Percentiles rank a stretch among this genome's conserved stretches.
These are phyloP conservation scores for Leccinum variicolor DNA, from an alignment of 768 basidiomycete genomes.

Conservation along the genomic window DNA sequence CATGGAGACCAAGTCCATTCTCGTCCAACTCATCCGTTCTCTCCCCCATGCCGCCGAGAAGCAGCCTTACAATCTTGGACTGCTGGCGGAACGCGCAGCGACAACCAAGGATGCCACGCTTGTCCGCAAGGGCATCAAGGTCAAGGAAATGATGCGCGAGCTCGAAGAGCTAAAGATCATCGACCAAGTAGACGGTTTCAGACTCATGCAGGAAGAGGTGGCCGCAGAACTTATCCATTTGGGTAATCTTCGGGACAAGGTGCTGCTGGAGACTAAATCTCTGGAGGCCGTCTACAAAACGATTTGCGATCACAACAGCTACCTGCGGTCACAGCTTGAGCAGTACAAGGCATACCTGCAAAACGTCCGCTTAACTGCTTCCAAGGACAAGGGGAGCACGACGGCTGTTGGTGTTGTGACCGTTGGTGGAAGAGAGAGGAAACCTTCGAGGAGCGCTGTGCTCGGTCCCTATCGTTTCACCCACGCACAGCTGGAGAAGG, in stretches of 20 bases:
- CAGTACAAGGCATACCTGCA: conserved; percentile 99
- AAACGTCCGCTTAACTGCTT: conserved; percentile 88
- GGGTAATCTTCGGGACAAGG: conserved; percentile 95
- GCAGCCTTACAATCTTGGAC: conserved; percentile 83
- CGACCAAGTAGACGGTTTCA: conserved; percentile 78
- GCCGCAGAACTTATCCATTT: conserved; percentile 92
- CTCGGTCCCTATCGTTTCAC: conserved; percentile 97
- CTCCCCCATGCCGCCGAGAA: conserved; percentile 82
- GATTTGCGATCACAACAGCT: conserved; percentile 98
- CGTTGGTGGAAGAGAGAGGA: conserved; percentile 97
- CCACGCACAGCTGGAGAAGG: conserved; percentile 97
- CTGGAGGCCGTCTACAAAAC: conserved; percentile 99
- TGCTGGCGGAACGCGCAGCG: conserved; percentile 91
- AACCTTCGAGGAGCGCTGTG: conserved; percentile 76
- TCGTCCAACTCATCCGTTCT: conserved; percentile 95
- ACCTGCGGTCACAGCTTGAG: conserved; percentile 92
- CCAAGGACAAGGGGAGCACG: conserved; percentile 84
- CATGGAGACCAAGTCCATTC: conserved; percentile 99
- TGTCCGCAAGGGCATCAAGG: conserved; percentile 97
- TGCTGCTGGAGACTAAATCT: conserved; percentile 85
- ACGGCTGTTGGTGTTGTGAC: conserved; percentile 92
- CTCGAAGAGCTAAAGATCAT: conserved; percentile 88
- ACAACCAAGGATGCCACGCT: conserved; percentile 96
- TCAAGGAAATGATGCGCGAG: conserved; percentile 98
- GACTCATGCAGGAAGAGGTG: conserved; percentile 97